Base-by-base conservation (phyloP, 1,284 basidiomycete genomes). In the Flammula alnicola region DNA sequence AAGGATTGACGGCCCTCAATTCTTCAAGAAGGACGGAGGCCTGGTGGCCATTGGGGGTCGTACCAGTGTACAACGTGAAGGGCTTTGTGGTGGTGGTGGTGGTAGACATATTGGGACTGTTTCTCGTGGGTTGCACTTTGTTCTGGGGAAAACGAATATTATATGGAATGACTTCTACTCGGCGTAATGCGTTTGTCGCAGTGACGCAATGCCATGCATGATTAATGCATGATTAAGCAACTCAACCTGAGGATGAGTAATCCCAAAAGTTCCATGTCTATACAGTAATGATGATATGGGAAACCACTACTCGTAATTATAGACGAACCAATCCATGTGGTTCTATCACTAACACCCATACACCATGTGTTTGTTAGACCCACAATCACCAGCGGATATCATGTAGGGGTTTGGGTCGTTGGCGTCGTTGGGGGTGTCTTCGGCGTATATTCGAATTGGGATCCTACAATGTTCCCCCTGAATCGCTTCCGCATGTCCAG, bases 31-130 rank as follows among this genome's bases (percentile, higher is more conserved):
- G 67, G 58, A 84, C 71, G 8, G 80, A 77, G n/a, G 71, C 75
- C 61, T 84, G 84, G 63, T 75, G 63, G n/a, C 89, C 86, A 54
- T 89, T 91, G 12, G 89, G 87, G 0, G 88, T 90, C 14, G 66
- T 53, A 2, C 63, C 72, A 6, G 83, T 85, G 71, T 88, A 91
- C 29, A 92, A 73, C 46, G 83, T 55, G 58, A 91, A 72, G 8
- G 77, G 74, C 55, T 80, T 79, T 29, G 54, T 56, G 16, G 62
- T 41, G 48, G 53, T 56, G 19, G 65, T 57, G 55, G 63, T 62
- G 41, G 52, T 52, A 46, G 53, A 48, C 44, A 57, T 7, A 14
- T 14, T 29, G 19, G 25, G 26, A 16, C 11, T 30, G 14, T 17
- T 39, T 22, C 17, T 39, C 17, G 19, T 7, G 20, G 25, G 12